Evolutionary conservation across 1,284 basidiomycete species (phyloP).

Genomic region (Papiliotrema laurentii): DNA sequence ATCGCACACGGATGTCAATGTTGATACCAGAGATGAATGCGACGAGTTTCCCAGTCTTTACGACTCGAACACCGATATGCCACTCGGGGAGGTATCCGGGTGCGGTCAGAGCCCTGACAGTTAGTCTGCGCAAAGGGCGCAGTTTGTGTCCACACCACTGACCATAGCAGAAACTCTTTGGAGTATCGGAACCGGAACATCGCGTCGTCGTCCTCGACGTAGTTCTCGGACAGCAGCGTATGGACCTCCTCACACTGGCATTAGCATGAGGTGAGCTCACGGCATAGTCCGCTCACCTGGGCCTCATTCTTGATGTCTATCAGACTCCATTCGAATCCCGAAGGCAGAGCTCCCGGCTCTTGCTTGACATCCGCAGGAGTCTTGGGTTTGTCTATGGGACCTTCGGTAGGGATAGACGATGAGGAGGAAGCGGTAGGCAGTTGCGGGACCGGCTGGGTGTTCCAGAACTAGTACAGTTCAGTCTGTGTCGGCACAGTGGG

Average conservation of each 20-base stretch:
- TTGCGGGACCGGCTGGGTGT: conserved; percentile 90
- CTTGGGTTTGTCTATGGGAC: conserved; percentile 81
- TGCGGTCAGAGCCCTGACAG: conserved; percentile 81
- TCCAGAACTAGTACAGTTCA: conserved; percentile 69
- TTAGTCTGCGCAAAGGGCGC: conserved; percentile 4
- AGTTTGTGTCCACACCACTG: conserved; percentile 15
- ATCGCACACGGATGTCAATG: conserved; percentile 70
- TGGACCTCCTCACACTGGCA: conserved; percentile 83
- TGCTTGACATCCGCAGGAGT: conserved; percentile 74
- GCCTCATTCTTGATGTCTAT: conserved; percentile 73
- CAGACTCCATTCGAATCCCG: conserved; percentile 88
- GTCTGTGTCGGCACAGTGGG: not conserved
- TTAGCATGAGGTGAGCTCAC: not conserved
- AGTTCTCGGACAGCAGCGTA: conserved; percentile 84
- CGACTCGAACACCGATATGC: conserved; percentile 93
- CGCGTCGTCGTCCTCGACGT: conserved; percentile 95
- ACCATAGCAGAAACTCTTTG: conserved; percentile 93
- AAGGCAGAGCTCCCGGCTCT: conserved; percentile 81
- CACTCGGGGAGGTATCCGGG: conserved; percentile 91
- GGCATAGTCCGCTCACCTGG: conserved; percentile 54
- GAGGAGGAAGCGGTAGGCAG: conserved; percentile 9
- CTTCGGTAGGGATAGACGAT: conserved; percentile 53
- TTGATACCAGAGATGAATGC: conserved; percentile 98
- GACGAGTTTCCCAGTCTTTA: conserved; percentile 86
- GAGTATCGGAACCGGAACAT: conserved; percentile 95